These are phyloP conservation scores for Debaryomyces coudertii DNA, from an alignment of 1,139 yeast genomes.

Conservation along the genomic window DNA sequence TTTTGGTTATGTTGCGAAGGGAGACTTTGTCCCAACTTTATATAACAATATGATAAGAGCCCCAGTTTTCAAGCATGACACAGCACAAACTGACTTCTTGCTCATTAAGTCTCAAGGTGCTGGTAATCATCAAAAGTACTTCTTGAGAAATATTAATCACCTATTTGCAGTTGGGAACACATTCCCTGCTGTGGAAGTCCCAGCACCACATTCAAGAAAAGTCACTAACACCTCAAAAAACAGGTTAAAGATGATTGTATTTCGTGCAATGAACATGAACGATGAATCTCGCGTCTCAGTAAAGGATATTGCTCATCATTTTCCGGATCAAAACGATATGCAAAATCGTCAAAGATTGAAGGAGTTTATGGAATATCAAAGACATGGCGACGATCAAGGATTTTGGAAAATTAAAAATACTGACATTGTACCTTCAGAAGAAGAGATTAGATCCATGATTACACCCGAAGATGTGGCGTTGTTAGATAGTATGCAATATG, in stretches of 20 bases:
- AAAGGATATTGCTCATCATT: slow-evolving; percentile 86
- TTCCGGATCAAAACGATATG: slow-evolving; percentile 97
- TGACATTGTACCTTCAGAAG: slow-evolving; percentile 71
- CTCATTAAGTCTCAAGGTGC: slow-evolving; percentile 82
- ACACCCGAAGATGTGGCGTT: slow-evolving; percentile 90
- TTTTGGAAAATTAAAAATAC: slow-evolving; percentile 87
- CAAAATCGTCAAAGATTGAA: slow-evolving; percentile 94
- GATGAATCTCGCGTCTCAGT: slow-evolving; percentile 79
- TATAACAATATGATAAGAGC: slow-evolving; percentile 93
- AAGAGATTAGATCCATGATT: slow-evolving; percentile 80
- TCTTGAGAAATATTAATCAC: slow-evolving; percentile 66
- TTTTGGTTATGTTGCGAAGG: slow-evolving; percentile 95
- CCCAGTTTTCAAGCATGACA: slow-evolving; percentile 88
- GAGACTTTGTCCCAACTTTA: slow-evolving; percentile 89
- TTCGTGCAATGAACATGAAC: slow-evolving; percentile 77
- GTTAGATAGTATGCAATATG: slow-evolving; percentile 91
- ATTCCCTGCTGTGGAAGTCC: slow-evolving; percentile 91
- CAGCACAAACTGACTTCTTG: slow-evolving; percentile 77
- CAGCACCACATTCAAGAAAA: slow-evolving; percentile 97
- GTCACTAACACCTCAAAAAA: slow-evolving; percentile 93
- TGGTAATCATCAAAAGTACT: slow-evolving; percentile 57
- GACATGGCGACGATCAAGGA: slow-evolving; percentile 94
- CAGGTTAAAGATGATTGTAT: slow-evolving; percentile 90
- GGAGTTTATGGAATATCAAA: slow-evolving; percentile 97
- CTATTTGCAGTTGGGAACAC: slow-evolving; percentile 90